A percentile compares a stretch with the other conserved stretches of the same genome.
phyloP scores from a whole-genome alignment of 2,329 filamentous ascomycete genomes.

The Fusarium anthophilum region DNA sequence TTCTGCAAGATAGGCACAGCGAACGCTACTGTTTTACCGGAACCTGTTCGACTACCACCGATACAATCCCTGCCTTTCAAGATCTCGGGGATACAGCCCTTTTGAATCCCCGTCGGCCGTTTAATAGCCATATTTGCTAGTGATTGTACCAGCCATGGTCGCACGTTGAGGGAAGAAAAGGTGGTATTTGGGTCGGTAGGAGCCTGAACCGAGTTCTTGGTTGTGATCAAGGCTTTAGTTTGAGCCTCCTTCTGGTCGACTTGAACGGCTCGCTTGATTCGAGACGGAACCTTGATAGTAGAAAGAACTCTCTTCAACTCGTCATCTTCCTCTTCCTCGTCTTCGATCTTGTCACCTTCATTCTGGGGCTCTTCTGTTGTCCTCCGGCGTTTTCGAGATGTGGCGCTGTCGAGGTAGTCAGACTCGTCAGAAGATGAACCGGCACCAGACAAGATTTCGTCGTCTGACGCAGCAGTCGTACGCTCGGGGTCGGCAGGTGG shows the following conservation, averaged over 20 bases:
- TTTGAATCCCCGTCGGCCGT: constrained; percentile 91
- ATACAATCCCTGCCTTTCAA: constrained; percentile 93
- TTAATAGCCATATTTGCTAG: constrained; percentile 81
- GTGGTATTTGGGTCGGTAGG: constrained; percentile 67
- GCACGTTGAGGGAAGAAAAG: constrained; percentile 77
- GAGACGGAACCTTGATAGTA: constrained; percentile 62
- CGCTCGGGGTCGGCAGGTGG: constrained; percentile 30
- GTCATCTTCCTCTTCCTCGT: constrained; percentile 45
- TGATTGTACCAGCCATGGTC: constrained; percentile 88
- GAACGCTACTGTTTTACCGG: constrained; percentile 97
- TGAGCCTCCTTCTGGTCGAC: constrained; percentile 31
- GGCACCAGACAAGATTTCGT: constrained; percentile 19
- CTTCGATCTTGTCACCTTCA: constrained; percentile 39
- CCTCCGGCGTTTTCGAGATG: constrained; percentile 58
- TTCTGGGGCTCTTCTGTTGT: constrained; percentile 45
- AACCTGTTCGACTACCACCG: constrained; percentile 92
- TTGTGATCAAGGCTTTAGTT: constrained; percentile 28
- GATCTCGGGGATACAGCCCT: constrained; percentile 91
- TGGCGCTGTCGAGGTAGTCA: constrained; percentile 58
- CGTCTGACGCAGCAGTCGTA: constrained; percentile 30
- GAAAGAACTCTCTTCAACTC: constrained; percentile 49
- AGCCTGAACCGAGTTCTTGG: constrained; percentile 55
- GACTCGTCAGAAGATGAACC: constrained; percentile 52
- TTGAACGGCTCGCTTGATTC: constrained; percentile 56
- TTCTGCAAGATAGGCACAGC: constrained; percentile 92